Base-by-base conservation (phyloP, 169 alveolate genomes). In the Plasmodium malariae region DNA sequence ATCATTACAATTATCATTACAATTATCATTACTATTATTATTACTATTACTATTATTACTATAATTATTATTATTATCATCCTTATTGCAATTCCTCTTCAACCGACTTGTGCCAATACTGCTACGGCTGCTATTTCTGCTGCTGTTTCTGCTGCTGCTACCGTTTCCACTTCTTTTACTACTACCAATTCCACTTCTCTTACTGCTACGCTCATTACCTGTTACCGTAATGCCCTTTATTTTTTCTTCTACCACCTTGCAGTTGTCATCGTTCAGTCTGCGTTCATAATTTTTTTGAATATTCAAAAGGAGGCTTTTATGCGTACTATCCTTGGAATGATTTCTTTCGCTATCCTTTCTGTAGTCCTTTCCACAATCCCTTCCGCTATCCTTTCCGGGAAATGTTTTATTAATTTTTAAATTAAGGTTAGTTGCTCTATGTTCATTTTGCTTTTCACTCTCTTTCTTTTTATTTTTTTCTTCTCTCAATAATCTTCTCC, bases 401-500 rank as follows among this genome's bases (percentile, higher is more conserved):
- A n/a, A n/a, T n/a, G n/a, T n/a, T n/a, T n/a, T n/a, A n/a, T n/a
- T n/a, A 11, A 3, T 51, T 51, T 11, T 51, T 26, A 34, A 40
- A 40, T 40, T 40, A 5, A 40, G 51, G 5, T 40, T 9, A 9
- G 51, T 9, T 40, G 51, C n/a, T 40, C 5, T 40, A 57, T 57
- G 14, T 4, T 21, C 40, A 57, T 57, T 30, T 49, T 49, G 14
- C 68, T 12, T 57, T 57, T 63, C 32, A 30, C 11, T 48, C n/a
- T 62, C 40, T 62, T 76, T 76, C 24, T 36, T 49, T n/a, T 45
- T 76, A 48, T 32, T 76, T 34, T 54, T 76, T 65, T 76, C 78
- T 17, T 76, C 74, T 67, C 89, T 37, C 14, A 76, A 32, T 49
- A 76, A 76, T 51, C 45, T 59, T 37, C 89, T 76, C 45, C 89